Evolutionary conservation across 75 land plant species (phyloP), one percentile per base, ranked within the genome.

Genomic region (Pseudotsuga menziesii): DNA sequence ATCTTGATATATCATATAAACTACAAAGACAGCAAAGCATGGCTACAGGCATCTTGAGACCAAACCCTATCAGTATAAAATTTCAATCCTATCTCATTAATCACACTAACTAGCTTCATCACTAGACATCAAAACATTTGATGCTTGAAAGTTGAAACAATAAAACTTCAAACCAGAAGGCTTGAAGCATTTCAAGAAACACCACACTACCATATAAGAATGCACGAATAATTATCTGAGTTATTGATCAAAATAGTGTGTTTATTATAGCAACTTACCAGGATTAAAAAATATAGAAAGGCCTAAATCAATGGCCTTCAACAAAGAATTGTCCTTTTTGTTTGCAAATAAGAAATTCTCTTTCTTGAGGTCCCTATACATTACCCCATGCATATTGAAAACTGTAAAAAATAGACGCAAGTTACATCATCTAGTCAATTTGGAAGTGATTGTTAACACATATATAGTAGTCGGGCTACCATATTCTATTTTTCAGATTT

Each of bases 231-330:
- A 9, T 3, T 12, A 69, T 67, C 9, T 39, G 67, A 69, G n/a
- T 39, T 39, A 20, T 41, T 11, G 41, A 20, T 44, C 39, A 69
- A 7, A 39, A 13, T 22, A 9, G 25, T 57, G 48, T 26, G 15
- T 64, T 57, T 17, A 23, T 29, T 29, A 20, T 25, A 16, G 12
- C 8, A n/a, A n/a, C 77, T 39, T 76, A 89, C 93, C 91, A 19
- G 91, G 88, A 66, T 89, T 73, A 61, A 87, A 91, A 56, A 87
- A 90, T 27, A 87, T 80, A 25, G 93, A 91, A 9, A 91, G 88
- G 3, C 94, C 94, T 80, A 91, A 90, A 81, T 91, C 94, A 66
- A 88, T 91, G 3, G 88, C 88, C 62, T 91, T 91, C 1, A 90
- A 69, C 41, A 82, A 76, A 19, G 93, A 66, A 80, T 62, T 57